Evolutionary conservation across 2,329 filamentous ascomycete genomes (phyloP).

Genomic region (Chaetomiaceae sp.): DNA sequence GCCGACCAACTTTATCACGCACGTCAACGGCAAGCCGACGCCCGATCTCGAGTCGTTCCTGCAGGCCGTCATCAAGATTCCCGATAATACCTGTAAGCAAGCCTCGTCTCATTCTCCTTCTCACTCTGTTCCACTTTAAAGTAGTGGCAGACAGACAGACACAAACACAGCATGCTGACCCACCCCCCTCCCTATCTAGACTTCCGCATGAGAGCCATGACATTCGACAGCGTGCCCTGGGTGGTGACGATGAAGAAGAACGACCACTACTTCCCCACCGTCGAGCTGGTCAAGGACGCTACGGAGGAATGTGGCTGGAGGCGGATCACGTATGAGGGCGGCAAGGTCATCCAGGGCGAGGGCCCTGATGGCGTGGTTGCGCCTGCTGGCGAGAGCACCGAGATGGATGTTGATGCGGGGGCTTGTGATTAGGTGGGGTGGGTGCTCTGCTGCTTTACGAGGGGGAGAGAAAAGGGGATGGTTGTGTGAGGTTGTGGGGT

Average conservation of each 20-base stretch:
- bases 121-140: no score
- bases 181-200: slow-evolving; percentile 48
- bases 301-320: slow-evolving; percentile 58
- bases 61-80: slow-evolving; percentile 75
- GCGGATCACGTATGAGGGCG: slow-evolving; percentile 57
- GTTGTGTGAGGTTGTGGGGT: no score
- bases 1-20: slow-evolving; percentile 95
- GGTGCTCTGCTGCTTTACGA: no score
- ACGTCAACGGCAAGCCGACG: slow-evolving; percentile 85
- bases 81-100: slow-evolving; percentile 80
- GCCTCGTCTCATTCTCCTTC: not conserved
- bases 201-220: slow-evolving; percentile 95
- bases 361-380: slow-evolving; percentile 45
- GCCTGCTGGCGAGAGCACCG: slow-evolving; percentile 34
- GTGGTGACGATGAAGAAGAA: slow-evolving; percentile 99
- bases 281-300: slow-evolving; percentile 63
- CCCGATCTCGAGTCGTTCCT: slow-evolving; percentile 79
- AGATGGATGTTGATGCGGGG: slow-evolving; percentile 22
- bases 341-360: slow-evolving; percentile 50
- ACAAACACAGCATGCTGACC: no score
- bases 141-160: no score
- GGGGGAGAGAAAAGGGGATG: no score
- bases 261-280: slow-evolving; percentile 83
- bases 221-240: slow-evolving; percentile 97
- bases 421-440: not conserved